A percentile compares a stretch with the other conserved stretches of the same genome.
These are phyloP conservation scores for Alternaria gaisen DNA, from an alignment of 2,329 filamentous ascomycete genomes.

Conservation along the genomic window DNA sequence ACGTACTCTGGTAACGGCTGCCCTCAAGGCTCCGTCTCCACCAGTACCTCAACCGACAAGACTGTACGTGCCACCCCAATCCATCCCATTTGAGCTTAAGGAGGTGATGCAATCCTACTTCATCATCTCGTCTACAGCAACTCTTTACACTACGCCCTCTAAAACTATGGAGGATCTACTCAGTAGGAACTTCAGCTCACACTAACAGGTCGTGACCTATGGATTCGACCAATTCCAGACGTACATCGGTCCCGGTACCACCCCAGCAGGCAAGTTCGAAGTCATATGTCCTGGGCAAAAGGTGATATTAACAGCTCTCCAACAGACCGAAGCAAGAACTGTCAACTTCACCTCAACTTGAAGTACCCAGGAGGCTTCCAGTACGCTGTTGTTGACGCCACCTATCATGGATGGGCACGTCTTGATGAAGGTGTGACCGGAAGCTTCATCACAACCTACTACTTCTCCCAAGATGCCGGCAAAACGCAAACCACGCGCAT, in stretches of 20 bases:
- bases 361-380: constrained; percentile 52
- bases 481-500: constrained; percentile 42
- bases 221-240: constrained; percentile 48
- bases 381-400: constrained; percentile 47
- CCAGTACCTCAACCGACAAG: constrained; percentile 43
- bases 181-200: constrained; percentile 6
- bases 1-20: constrained; percentile 48
- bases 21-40: constrained; percentile 47
- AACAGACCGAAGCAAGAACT: constrained; percentile 48
- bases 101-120: constrained; percentile 3
- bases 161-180: neutral
- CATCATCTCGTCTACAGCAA: constrained; percentile 1
- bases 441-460: constrained; percentile 48
- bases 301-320: neutral
- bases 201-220: constrained; percentile 43
- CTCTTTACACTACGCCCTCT: neutral
- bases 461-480: constrained; percentile 48
- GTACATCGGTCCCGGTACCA: constrained; percentile 44
- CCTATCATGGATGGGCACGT: constrained; percentile 50
- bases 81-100: constrained; percentile 3
- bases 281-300: neutral
- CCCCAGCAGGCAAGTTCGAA: neutral
- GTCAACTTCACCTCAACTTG: constrained; percentile 48
- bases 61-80: constrained; percentile 32
- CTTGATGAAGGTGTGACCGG: constrained; percentile 47